Evolutionary conservation across 306 rosid genomes (phyloP).

Genomic region (Astragalus membranaceus): DNA sequence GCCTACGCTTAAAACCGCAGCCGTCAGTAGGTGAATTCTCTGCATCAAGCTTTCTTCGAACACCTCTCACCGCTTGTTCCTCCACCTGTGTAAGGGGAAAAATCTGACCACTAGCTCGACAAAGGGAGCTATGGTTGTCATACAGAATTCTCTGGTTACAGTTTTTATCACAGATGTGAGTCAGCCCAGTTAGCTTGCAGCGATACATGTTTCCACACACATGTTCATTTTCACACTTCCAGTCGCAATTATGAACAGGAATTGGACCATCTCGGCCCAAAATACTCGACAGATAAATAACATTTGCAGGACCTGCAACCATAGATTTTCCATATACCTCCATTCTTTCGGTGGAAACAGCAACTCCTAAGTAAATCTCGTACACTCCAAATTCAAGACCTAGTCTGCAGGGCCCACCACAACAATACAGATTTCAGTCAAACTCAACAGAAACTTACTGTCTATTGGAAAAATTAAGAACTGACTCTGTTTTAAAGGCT

Average conservation of each 20-base stretch:
- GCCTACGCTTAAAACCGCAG: constrained; percentile 71
- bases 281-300: constrained; percentile 83
- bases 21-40: constrained; percentile 45
- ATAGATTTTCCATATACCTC: constrained; percentile 73
- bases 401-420: constrained; percentile 59
- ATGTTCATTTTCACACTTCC: constrained; percentile 92
- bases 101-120: constrained; percentile 71
- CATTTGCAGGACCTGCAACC: constrained; percentile 75
- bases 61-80: constrained; percentile 82
- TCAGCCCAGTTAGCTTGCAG: constrained; percentile 89
- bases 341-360: constrained; percentile 48
- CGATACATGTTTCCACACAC: constrained; percentile 89
- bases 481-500: not conserved
- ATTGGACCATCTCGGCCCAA: constrained; percentile 65
- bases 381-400: constrained; percentile 33
- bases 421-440: constrained; percentile 45
- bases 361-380: constrained; percentile 36
- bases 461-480: constrained; percentile 1
- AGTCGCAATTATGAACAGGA: constrained; percentile 84
- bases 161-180: constrained; percentile 98
- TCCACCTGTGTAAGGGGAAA: constrained; percentile 61
- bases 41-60: constrained; percentile 73
- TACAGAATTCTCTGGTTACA: constrained; percentile 92
- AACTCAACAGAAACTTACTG: constrained; percentile 25
- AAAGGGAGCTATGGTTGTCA: constrained; percentile 91